Evolutionary conservation across 345 rosid species (phyloP).

Genomic region (Eutrema yunnanense): DNA sequence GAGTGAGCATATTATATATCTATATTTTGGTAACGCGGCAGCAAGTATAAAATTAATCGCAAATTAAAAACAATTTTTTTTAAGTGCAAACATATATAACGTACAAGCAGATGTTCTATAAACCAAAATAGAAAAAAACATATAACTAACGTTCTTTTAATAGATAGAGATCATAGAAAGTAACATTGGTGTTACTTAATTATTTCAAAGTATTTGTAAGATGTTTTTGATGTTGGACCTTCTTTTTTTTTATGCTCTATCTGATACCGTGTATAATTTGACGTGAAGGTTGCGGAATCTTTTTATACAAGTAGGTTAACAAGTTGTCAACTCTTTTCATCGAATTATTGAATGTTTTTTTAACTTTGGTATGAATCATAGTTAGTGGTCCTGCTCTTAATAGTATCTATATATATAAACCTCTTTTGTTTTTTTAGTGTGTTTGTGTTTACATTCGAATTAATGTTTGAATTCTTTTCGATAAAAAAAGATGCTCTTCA

Average conservation of each 20-base stretch:
- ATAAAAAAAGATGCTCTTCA: not conserved
- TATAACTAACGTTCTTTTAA: not conserved
- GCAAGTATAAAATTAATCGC: not conserved
- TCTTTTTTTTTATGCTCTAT: conserved; percentile 1
- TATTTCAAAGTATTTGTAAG: not conserved
- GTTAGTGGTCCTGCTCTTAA: conserved; percentile 19
- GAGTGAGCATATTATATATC: not conserved
- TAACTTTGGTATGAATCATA: conserved; percentile 3
- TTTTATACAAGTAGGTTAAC: conserved; percentile 24
- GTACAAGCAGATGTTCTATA: not conserved
- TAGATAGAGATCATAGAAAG: conserved; percentile 6
- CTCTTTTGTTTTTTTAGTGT: no score
- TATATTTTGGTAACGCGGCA: not conserved
- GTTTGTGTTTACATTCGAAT: not conserved
- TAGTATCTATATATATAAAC: not conserved
- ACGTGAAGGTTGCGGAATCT: conserved; percentile 8
- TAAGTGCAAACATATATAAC: not conserved
- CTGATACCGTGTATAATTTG: not conserved
- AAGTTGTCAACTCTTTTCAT: conserved; percentile 28
- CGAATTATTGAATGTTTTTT: conserved; percentile 12
- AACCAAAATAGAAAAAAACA: conserved; percentile 2
- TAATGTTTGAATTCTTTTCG: not conserved
- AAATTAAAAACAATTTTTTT: not conserved
- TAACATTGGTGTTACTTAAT: not conserved
- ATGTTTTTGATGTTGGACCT: conserved; percentile 2